Percentiles rank a stretch among this genome's conserved stretches.
Conservation (phyloP, 1,139 yeast species). For the Yamadazyma sp. region DNA sequence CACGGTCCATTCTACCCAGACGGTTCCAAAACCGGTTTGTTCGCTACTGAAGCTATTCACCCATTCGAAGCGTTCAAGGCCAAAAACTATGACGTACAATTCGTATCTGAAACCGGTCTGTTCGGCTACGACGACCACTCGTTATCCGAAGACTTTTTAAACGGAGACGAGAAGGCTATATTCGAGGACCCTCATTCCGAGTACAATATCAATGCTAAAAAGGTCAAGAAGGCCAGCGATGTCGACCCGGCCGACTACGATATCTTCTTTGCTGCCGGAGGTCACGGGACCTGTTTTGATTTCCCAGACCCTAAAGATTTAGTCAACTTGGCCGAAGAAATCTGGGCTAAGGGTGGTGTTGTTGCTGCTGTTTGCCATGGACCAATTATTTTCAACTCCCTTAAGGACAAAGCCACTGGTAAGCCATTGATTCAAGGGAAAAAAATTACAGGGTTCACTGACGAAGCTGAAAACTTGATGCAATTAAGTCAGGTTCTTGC, state of each 20-base stretch:
- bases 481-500: slow-evolving; percentile 36
- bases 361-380: slow-evolving; percentile 71
- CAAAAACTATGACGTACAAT: slow-evolving; percentile 51
- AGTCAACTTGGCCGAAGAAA: slow-evolving; percentile 43
- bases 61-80: slow-evolving; percentile 49
- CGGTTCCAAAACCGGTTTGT: slow-evolving; percentile 58
- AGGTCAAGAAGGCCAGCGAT: slow-evolving; percentile 44
- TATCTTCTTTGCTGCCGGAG: slow-evolving; percentile 62
- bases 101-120: slow-evolving; percentile 59
- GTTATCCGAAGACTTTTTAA: slow-evolving; percentile 33
- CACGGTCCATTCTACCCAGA: slow-evolving; percentile 52
- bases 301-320: slow-evolving; percentile 52
- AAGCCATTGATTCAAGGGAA: slow-evolving; percentile 50
- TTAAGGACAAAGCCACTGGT: slow-evolving; percentile 43
- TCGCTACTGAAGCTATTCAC: slow-evolving; percentile 55
- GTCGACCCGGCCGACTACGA: slow-evolving; percentile 49
- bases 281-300: slow-evolving; percentile 63
- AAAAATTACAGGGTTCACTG: slow-evolving; percentile 61
- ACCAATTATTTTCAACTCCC: slow-evolving; percentile 52
- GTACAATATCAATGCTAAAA: slow-evolving; percentile 32
- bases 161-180: slow-evolving; percentile 41
- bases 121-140: slow-evolving; percentile 60
- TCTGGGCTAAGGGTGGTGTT: slow-evolving; percentile 53
- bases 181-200: slow-evolving; percentile 39
- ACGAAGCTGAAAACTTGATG: slow-evolving; percentile 49